Evolutionary conservation across 257 asterid species (phyloP), one percentile per base, ranked within the genome.

Genomic region (Marsdenia floribunda): DNA sequence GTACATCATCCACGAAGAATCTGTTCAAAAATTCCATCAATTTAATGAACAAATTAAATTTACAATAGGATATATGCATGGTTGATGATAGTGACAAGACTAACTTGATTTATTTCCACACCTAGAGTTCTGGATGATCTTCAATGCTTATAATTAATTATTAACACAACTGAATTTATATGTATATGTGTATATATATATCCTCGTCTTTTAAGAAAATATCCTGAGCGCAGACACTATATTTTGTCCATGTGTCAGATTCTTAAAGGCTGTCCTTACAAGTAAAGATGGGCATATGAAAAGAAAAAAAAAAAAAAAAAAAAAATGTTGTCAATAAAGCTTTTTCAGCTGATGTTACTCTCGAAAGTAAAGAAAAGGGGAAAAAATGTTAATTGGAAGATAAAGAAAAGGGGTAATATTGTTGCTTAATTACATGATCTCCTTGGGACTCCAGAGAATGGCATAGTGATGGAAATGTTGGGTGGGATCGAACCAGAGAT

Each of bases 401-500:
- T 29, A 29, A 29, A 29, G 33, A 29, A 29, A 29, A 29, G 33
- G 33, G 33, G 16, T 10, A 11, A 14, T 49, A 5, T 2, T 24
- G 38, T 4, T 16, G 60, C 0, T 2, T 0, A n/a, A 91, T 90
- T 86, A 93, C 98, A 90, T 84, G 76, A 93, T 90, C 53, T 91
- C 93, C 29, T 26, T 80, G 7, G 96, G 92, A 77, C 73, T 85
- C 98, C 98, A 93, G 0, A 87, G 55, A 5, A 93, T 91, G 77
- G 97, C 98, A 75, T 93, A 93, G 73, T 91, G 96, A 73, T 93
- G 98, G 73, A 91, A 93, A 57, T 73, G 64, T 59, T 88, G 79
- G 1, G 98, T 93, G 70, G 98, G 98, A 89, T 93, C 98, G 72
- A 93, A 93, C 98, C 98, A 93, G 54, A 93, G 79, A 72, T 91